phyloP scores from a whole-genome alignment of 2,329 filamentous ascomycete genomes.

The Fusarium sp. region DNA sequence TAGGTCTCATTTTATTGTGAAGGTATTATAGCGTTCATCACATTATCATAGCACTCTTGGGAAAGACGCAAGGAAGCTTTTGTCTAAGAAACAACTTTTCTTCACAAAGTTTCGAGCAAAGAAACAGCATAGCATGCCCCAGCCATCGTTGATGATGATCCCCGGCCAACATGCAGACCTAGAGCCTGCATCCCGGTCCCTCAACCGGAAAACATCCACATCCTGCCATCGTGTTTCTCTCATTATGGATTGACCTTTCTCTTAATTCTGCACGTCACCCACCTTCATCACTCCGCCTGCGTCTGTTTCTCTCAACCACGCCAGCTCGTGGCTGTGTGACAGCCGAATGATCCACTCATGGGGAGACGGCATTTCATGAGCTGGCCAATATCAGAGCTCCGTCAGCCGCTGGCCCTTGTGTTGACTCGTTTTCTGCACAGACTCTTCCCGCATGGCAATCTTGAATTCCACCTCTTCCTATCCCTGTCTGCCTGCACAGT shows the following conservation, averaged over 20 bases:
- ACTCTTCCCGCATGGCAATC: conserved; percentile 46
- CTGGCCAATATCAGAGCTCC: conserved; percentile 65
- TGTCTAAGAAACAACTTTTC: not conserved
- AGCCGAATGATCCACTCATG: conserved; percentile 38
- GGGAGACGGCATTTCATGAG: conserved; percentile 36
- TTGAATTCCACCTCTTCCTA: conserved; percentile 39
- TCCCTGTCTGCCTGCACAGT: conserved; percentile 9
- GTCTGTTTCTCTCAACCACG: conserved; percentile 32
- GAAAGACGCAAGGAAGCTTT: not conserved
- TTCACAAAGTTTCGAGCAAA: not conserved
- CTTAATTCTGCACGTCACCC: conserved; percentile 42
- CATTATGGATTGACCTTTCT: conserved; percentile 14
- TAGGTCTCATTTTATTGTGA: conserved; percentile 1
- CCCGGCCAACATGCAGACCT: conserved; percentile 6
- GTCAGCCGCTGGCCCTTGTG: conserved; percentile 55
- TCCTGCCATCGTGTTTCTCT: conserved; percentile 29
- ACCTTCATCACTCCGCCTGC: conserved; percentile 33
- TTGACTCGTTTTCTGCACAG: conserved; percentile 31
- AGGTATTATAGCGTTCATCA: not conserved
- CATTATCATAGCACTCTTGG: not conserved
- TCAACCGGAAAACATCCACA: conserved; percentile 15
- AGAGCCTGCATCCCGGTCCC: conserved; percentile 6
- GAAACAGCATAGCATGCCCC: conserved; percentile 19
- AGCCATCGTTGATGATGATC: conserved; percentile 14
- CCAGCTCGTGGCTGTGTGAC: conserved; percentile 43